phyloP scores from a whole-genome alignment of 2,329 filamentous ascomycete species.

The Colletotrichum destructivum region DNA sequence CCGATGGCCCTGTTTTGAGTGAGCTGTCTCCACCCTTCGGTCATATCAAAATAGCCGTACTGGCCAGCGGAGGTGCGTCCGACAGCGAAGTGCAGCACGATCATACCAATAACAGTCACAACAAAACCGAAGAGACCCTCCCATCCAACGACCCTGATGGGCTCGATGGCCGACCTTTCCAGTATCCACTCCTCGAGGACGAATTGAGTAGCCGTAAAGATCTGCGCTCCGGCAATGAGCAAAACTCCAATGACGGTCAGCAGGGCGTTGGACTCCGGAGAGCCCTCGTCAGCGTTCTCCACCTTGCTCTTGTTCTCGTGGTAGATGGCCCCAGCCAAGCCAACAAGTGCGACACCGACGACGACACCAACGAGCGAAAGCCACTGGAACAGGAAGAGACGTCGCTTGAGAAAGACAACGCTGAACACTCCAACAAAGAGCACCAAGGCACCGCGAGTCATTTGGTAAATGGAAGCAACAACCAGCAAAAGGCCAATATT shows the following conservation, averaged over 20 bases:
- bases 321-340: slow-evolving; percentile 88
- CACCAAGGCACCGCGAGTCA: slow-evolving; percentile 95
- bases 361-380: slow-evolving; percentile 89
- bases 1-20: slow-evolving; percentile 79
- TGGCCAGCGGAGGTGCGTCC: slow-evolving; percentile 81
- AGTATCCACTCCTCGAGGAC: slow-evolving; percentile 96
- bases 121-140: slow-evolving; percentile 93
- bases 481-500: slow-evolving; percentile 95
- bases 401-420: slow-evolving; percentile 87
- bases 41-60: slow-evolving; percentile 91
- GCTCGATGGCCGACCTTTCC: slow-evolving; percentile 75
- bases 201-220: slow-evolving; percentile 97
- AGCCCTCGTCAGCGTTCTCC: slow-evolving; percentile 45
- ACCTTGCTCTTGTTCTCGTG: slow-evolving; percentile 72
- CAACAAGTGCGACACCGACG: slow-evolving; percentile 88
- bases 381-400: slow-evolving; percentile 92
- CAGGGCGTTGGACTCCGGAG: slow-evolving; percentile 62
- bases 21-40: slow-evolving; percentile 88
- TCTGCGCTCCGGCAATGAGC: slow-evolving; percentile 92
- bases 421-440: slow-evolving; percentile 97
- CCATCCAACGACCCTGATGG: slow-evolving; percentile 94
- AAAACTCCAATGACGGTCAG: slow-evolving; percentile 86
- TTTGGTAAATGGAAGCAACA: slow-evolving; percentile 97
- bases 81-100: slow-evolving; percentile 82
- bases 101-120: slow-evolving; percentile 84